Evolutionary conservation across 2,329 filamentous ascomycete genomes (phyloP), one percentile per base, ranked within the genome.

Genomic region (Pseudocercospora vitis): DNA sequence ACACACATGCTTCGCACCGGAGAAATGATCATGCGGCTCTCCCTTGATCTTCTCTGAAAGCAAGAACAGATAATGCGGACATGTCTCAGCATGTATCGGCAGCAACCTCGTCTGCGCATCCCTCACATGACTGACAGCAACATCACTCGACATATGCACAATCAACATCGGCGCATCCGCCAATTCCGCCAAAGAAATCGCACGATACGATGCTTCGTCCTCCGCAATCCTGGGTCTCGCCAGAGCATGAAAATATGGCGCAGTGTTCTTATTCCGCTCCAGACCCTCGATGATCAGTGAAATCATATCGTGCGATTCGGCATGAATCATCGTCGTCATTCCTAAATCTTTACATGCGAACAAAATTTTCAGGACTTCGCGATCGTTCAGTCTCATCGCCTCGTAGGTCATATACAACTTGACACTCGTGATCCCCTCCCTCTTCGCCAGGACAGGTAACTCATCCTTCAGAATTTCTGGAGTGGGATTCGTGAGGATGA

Each of bases 371-470:
- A 83, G 70, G 42, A 82, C 73, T 54, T 81, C 68, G 23, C 72
- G 62, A 57, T 81, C 79, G 7, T 72, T 69, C 5, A 81, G 70
- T 59, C 79, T 76, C 57, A 80, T 70, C 1, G 76, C 71, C 40
- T 75, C 70, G 60, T 79, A 80, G 1, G 77, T 80, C 76, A 80
- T 80, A 68, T 79, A 80, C 18, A 80, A 69, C 63, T 80, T 80
- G 31, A 79, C 69, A 4, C 70, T 74, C 3, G 76, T 76, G 50
- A 80, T 73, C 9, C 78, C 78, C 21, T 73, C 65, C n/a, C 61
- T 50, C 3, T 68, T 50, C 2, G 69, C 71, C 12, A 78, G 59
- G 12, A 67, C 56, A 0, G 74, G 71, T 26, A 79, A 64, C 57
- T 79, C 77, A 0, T 67, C 64, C 1, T 65, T 56, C 1, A 80